Evolutionary conservation across 73 alveolate genomes (phyloP).

Genomic region (Uronychia binucleata): DNA sequence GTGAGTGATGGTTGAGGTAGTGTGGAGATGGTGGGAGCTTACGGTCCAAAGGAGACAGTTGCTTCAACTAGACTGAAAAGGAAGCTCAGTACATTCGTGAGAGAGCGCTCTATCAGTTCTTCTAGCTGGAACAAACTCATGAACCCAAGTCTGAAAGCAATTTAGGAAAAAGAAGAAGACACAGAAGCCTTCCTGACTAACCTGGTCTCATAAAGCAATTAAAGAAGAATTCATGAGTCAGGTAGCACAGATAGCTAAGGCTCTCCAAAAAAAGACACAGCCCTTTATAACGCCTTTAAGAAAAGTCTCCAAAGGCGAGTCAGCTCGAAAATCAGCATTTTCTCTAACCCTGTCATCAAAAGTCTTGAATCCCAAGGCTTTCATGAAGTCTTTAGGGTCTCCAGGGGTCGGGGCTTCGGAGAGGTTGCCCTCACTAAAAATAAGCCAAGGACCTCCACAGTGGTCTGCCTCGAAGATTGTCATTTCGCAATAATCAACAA

Average conservation of each 20-base stretch:
- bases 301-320: neutral
- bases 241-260: no score
- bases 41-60: no score
- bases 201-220: neutral
- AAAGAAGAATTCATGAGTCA: slow-evolving; percentile 3
- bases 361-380: no score
- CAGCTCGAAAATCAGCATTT: neutral
- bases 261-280: no score
- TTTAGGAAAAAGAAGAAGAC: neutral
- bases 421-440: slow-evolving; percentile 42
- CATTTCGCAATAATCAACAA: slow-evolving; percentile 38
- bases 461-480: slow-evolving; percentile 23
- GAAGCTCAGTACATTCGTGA: no score
- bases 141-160: neutral
- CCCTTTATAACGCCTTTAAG: neutral
- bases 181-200: neutral
- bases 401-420: slow-evolving; percentile 35
- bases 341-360: neutral
- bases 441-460: slow-evolving; percentile 44
- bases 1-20: no score
- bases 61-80: no score
- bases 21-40: no score
- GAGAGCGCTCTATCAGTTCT: neutral
- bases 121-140: no score
- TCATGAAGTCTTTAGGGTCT: no score